Conservation (phyloP, 2,329 filamentous ascomycete genomes). For the Calonectria pseudoreteaudii region DNA sequence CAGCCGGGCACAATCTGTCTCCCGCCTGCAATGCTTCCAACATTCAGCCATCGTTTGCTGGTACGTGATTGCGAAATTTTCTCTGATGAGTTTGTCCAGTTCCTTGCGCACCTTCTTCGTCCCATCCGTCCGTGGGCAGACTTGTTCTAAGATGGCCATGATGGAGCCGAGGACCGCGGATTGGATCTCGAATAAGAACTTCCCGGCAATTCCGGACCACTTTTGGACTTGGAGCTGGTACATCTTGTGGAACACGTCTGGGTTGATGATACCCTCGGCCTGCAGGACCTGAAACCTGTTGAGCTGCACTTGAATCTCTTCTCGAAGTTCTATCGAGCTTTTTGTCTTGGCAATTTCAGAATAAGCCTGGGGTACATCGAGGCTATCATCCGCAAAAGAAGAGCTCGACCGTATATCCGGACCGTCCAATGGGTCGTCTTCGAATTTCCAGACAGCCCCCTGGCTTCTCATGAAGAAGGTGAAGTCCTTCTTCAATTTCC, state of each 20-base stretch:
- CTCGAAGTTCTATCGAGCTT: slow-evolving; percentile 14
- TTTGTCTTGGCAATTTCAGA: not conserved
- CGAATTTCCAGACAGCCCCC: slow-evolving; percentile 44
- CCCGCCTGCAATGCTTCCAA: slow-evolving; percentile 15
- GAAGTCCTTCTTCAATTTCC: slow-evolving; percentile 39
- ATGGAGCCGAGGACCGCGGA: too few species aligned
- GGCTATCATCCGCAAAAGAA: not conserved
- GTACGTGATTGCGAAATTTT: slow-evolving; percentile 8
- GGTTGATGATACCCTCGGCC: slow-evolving; percentile 49
- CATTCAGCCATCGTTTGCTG: slow-evolving; percentile 10
- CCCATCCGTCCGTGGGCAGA: slow-evolving; percentile 28
- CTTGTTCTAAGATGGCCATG: slow-evolving; percentile 20
- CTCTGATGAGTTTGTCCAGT: slow-evolving; percentile 21
- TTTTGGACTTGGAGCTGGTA: slow-evolving; percentile 47
- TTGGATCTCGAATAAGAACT: slow-evolving; percentile 38
- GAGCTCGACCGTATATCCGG: not conserved
- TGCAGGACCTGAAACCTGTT: slow-evolving; percentile 43
- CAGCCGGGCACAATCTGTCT: slow-evolving; percentile 24
- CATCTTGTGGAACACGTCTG: slow-evolving; percentile 44
- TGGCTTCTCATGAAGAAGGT: slow-evolving; percentile 39
- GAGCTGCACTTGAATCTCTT: slow-evolving; percentile 42
- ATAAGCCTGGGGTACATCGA: slow-evolving; percentile 14
- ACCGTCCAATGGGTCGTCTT: slow-evolving; percentile 37
- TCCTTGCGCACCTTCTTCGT: slow-evolving; percentile 29
- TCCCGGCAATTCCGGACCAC: slow-evolving; percentile 44